These are phyloP conservation scores for Areca catechu DNA, from an alignment of 176 grass and related monocot genomes.

Conservation along the genomic window DNA sequence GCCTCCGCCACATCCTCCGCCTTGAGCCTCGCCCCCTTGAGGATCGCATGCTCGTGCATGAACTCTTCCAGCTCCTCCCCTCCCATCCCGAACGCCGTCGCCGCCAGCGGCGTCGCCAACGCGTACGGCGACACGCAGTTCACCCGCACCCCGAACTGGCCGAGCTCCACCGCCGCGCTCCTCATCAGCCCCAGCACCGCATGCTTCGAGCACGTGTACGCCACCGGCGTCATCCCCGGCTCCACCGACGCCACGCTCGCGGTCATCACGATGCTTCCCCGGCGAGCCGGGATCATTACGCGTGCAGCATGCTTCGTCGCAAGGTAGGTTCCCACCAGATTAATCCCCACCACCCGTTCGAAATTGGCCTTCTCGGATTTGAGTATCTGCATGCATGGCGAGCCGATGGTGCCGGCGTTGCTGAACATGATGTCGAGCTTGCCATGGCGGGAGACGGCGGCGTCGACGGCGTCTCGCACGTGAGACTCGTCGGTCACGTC, in stretches of 20 bases:
- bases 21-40: too few relatives aligned
- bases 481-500: neutral
- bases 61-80: too few relatives aligned
- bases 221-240: neutral
- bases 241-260: neutral
- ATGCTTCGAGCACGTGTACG: neutral
- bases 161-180: too few relatives aligned
- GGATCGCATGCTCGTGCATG: too few relatives aligned
- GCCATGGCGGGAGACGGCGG: slow-evolving; percentile 1
- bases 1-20: too few relatives aligned
- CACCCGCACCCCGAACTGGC: too few relatives aligned
- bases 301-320: slow-evolving; percentile 7
- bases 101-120: too few relatives aligned
- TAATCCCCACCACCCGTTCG: neutral
- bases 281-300: neutral
- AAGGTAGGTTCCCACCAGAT: neutral
- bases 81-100: too few relatives aligned
- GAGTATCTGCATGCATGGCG: too few relatives aligned
- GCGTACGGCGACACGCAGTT: too few relatives aligned
- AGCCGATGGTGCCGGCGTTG: neutral
- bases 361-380: too few relatives aligned
- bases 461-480: neutral
- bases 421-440: slow-evolving; percentile 13
- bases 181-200: neutral
- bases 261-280: slow-evolving; percentile 3